A percentile compares a stretch with the other conserved stretches of the same genome.
These are phyloP conservation scores for Kwoniella shandongensis DNA, from an alignment of 768 basidiomycete species.

Conservation along the genomic window DNA sequence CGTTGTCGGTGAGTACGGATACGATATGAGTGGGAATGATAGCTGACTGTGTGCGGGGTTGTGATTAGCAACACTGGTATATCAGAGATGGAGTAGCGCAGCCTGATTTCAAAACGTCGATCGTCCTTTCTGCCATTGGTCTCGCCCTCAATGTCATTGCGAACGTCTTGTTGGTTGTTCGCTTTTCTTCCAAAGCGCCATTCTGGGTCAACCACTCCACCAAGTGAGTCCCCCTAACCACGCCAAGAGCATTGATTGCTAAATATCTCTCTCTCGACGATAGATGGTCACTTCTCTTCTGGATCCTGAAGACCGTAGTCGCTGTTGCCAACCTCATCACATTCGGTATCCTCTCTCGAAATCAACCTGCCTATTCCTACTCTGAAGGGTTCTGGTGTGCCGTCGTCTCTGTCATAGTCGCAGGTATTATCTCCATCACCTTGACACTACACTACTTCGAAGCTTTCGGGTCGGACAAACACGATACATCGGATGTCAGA, in stretches of 20 bases:
- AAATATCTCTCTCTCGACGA: not conserved
- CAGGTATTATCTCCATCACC: conserved; percentile 40
- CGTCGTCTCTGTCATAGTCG: conserved; percentile 32
- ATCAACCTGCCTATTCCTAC: conserved; percentile 30
- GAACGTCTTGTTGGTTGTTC: conserved; percentile 50
- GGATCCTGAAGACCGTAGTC: conserved; percentile 52
- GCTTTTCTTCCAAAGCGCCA: conserved; percentile 44
- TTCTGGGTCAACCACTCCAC: conserved; percentile 41
- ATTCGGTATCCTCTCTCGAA: conserved; percentile 38
- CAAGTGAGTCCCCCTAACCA: conserved; percentile 9
- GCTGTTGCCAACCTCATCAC: conserved; percentile 47
- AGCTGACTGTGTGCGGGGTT: too few species aligned
- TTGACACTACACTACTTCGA: conserved; percentile 41
- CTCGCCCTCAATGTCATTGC: conserved; percentile 51
- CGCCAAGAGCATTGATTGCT: not conserved
- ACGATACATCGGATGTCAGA: conserved; percentile 26
- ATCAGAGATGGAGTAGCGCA: conserved; percentile 31
- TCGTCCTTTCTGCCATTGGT: conserved; percentile 40
- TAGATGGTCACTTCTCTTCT: conserved; percentile 41
- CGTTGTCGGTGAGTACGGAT: conserved; percentile 43
- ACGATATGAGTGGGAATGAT: too few species aligned
- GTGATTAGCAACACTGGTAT: conserved; percentile 53
- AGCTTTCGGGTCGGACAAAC: conserved; percentile 16
- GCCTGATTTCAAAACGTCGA: conserved; percentile 44
- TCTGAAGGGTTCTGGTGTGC: conserved; percentile 47